Conservation (phyloP, 2,329 filamentous ascomycete species). For the Epichloe aotearoae region DNA sequence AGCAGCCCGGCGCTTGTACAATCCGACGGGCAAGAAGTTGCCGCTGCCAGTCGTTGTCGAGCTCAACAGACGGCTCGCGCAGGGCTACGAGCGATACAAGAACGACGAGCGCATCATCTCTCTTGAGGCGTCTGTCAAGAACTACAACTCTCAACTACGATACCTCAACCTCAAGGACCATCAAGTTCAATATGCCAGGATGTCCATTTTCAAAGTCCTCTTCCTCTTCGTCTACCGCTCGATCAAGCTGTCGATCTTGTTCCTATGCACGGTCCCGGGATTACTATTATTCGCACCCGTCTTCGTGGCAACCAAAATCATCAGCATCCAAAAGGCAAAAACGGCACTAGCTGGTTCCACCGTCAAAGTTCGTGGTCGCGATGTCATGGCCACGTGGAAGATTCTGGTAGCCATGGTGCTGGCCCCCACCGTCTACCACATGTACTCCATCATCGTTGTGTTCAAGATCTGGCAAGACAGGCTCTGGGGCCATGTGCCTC, state of each 20-base stretch:
- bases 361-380: slow-evolving; percentile 76
- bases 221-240: slow-evolving; percentile 68
- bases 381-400: slow-evolving; percentile 93
- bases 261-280: slow-evolving; percentile 73
- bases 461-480: slow-evolving; percentile 71
- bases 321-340: slow-evolving; percentile 69
- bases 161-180: slow-evolving; percentile 85
- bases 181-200: slow-evolving; percentile 82
- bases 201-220: slow-evolving; percentile 65
- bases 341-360: slow-evolving; percentile 74
- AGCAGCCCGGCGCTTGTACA: slow-evolving; percentile 84
- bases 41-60: slow-evolving; percentile 88
- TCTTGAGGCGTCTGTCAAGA: slow-evolving; percentile 60
- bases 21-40: slow-evolving; percentile 84
- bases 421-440: slow-evolving; percentile 68
- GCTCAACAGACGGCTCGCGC: slow-evolving; percentile 78
- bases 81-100: slow-evolving; percentile 87
- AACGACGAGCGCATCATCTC: slow-evolving; percentile 72
- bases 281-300: slow-evolving; percentile 78
- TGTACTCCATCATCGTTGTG: slow-evolving; percentile 63
- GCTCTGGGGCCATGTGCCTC: slow-evolving; percentile 67
- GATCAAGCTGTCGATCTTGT: slow-evolving; percentile 61
- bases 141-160: slow-evolving; percentile 78
- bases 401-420: slow-evolving; percentile 76
- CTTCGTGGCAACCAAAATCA: slow-evolving; percentile 71